These are phyloP conservation scores for Rhypophila decipiens DNA, from an alignment of 495 filamentous ascomycete species.

Conservation along the genomic window DNA sequence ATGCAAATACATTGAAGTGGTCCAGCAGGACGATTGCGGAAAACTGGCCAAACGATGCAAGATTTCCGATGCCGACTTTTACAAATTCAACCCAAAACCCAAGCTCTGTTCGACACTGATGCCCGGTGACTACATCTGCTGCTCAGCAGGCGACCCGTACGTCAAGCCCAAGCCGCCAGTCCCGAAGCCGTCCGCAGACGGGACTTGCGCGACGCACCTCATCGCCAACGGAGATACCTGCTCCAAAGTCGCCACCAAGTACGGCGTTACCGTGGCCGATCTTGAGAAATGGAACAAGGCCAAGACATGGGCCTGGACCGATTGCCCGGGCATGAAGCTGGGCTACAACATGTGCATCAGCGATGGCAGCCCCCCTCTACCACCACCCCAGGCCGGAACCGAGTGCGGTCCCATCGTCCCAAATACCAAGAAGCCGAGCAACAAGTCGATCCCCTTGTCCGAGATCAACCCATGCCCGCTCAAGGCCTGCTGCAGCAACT, in stretches of 20 bases:
- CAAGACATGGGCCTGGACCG: slow-evolving; percentile 25
- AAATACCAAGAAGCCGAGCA: slow-evolving; percentile 21
- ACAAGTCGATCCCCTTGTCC: slow-evolving; percentile 6
- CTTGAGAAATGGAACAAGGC: slow-evolving; percentile 34
- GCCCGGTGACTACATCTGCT: too few relatives aligned
- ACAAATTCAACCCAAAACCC: too few relatives aligned
- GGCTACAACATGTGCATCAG: slow-evolving; percentile 41
- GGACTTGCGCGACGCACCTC: slow-evolving; percentile 32
- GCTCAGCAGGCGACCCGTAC: slow-evolving; percentile 34
- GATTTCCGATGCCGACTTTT: too few relatives aligned
- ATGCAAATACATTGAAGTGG: too few relatives aligned
- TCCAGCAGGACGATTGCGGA: too few relatives aligned
- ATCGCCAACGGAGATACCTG: slow-evolving; percentile 30
- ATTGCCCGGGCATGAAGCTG: slow-evolving; percentile 29
- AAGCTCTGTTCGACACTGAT: too few relatives aligned
- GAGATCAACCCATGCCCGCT: slow-evolving; percentile 32
- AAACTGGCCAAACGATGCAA: too few relatives aligned
- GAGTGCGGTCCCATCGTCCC: slow-evolving; percentile 42
- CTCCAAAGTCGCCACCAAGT: slow-evolving; percentile 15
- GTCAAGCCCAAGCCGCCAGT: too few relatives aligned
- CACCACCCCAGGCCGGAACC: slow-evolving; percentile 33
- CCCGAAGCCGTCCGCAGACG: slow-evolving; percentile 36
- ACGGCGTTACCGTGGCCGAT: slow-evolving; percentile 28
- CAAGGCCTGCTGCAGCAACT: slow-evolving; percentile 21
- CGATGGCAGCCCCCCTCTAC: slow-evolving; percentile 35